phyloP scores from a whole-genome alignment of 1,284 basidiomycete genomes.

The Puccinia triticina region DNA sequence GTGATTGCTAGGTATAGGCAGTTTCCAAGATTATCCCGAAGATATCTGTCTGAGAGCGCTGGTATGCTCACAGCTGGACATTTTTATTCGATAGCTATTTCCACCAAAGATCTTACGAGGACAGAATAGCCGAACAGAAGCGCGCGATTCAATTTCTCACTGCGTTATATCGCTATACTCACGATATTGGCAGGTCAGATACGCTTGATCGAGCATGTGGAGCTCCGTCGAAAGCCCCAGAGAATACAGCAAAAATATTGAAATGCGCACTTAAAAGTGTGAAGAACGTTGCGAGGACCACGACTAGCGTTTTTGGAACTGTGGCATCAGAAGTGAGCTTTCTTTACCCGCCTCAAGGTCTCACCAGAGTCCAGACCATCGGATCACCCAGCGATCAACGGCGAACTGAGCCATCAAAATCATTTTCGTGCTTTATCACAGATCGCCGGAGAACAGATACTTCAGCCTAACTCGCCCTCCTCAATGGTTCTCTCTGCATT shows the following conservation, averaged over 20 bases:
- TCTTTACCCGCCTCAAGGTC: too few relatives aligned
- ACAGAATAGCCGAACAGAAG: conserved; percentile 82
- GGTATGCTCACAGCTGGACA: conserved; percentile 28
- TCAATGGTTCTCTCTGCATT: conserved; percentile 79
- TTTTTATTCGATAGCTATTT: conserved; percentile 65
- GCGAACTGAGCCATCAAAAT: conserved; percentile 56
- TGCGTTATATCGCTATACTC: conserved; percentile 71
- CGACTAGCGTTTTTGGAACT: conserved; percentile 66
- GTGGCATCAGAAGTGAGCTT: conserved; percentile 41
- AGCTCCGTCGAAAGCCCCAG: conserved; percentile 61
- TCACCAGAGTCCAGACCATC: too few relatives aligned
- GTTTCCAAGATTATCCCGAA: background rate
- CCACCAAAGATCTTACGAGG: conserved; percentile 81
- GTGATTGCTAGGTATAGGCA: conserved; percentile 67
- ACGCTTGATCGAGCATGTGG: conserved; percentile 65
- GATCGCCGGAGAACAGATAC: conserved; percentile 68
- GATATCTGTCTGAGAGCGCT: background rate
- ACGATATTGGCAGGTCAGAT: conserved; percentile 68
- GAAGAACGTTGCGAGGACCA: conserved; percentile 73
- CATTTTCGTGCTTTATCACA: conserved; percentile 60
- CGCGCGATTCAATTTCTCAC: conserved; percentile 74
- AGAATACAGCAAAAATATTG: conserved; percentile 70
- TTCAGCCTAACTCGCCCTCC: conserved; percentile 84
- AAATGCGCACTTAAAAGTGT: conserved; percentile 75
- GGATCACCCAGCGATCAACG: background rate